These are phyloP conservation scores for Dimargaris xerosporica DNA, from an alignment of 192 early-diverging fungal genomes.

Conservation along the genomic window DNA sequence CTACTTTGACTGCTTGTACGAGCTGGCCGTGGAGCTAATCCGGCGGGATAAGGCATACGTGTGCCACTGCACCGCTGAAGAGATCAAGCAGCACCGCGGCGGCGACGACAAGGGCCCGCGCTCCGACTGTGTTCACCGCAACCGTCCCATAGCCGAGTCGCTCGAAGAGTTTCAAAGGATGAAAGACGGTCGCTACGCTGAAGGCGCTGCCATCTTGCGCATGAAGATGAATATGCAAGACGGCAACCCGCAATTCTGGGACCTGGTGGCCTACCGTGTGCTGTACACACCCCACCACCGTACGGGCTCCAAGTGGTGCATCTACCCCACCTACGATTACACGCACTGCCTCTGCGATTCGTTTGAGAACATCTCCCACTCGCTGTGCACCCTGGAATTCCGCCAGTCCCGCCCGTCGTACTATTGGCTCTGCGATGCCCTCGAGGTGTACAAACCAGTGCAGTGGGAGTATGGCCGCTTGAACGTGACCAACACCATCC, in stretches of 20 bases:
- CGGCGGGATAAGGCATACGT: slow-evolving; percentile 82
- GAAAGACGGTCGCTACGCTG: slow-evolving; percentile 93
- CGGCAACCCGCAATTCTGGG: slow-evolving; percentile 99
- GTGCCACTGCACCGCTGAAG: slow-evolving; percentile 88
- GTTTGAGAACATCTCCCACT: slow-evolving; percentile 99
- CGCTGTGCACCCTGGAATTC: slow-evolving; percentile 97
- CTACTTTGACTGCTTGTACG: slow-evolving; percentile 93
- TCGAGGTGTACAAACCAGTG: slow-evolving; percentile 98
- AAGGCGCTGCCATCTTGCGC: slow-evolving; percentile 78
- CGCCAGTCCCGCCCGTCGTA: slow-evolving; percentile 84
- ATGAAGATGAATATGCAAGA: slow-evolving; percentile 99
- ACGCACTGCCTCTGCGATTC: slow-evolving; percentile 98
- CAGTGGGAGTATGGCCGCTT: slow-evolving; percentile 99
- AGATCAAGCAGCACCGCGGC: slow-evolving; percentile 85
- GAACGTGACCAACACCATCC: slow-evolving; percentile 82
- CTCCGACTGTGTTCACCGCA: slow-evolving; percentile 76
- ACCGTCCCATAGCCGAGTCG: slow-evolving; percentile 84
- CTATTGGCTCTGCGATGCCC: slow-evolving; percentile 98
- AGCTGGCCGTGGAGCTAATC: slow-evolving; percentile 84
- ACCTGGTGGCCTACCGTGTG: slow-evolving; percentile 94
- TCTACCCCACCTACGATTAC: slow-evolving; percentile 99
- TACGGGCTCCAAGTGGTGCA: slow-evolving; percentile 87
- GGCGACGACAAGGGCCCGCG: slow-evolving; percentile 78
- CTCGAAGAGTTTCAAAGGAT: slow-evolving; percentile 90
- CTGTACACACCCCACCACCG: slow-evolving; percentile 82